Evolutionary conservation across 768 basidiomycete species (phyloP), one percentile per base, ranked within the genome.

Genomic region (Lactarius hengduanensis): DNA sequence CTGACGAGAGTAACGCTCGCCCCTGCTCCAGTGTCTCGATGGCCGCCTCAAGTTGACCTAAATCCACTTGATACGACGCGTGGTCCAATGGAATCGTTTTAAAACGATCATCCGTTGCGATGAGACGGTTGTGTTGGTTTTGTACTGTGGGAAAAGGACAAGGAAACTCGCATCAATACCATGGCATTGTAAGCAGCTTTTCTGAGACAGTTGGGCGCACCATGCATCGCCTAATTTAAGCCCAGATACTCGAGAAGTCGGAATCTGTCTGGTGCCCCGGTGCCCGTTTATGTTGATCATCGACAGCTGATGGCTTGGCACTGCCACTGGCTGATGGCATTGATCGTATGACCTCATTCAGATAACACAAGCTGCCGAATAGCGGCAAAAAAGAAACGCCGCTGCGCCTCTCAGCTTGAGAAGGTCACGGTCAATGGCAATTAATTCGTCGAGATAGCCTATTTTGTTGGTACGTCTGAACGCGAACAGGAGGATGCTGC

Each of bases 361-460:
- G 26, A 2, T 4, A 16, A 16, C 4, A 15, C 30, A 18, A 30
- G 22, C 5, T 0, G 13, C 13, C 4, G 2, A 45, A 20, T 45
- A 8, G 1, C 8, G 2, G 7, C 4, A n/a, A 45, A 18, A 45
- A 20, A 2, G 38, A 10, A 40, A 18, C 22, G 11, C 2, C 20
- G n/a, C 38, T 22, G 38, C 18, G 16, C 57, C 16, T 9, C 28
- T 13, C 15, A 40, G 1, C 26, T 18, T 10, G 15, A 58, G 38
- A 38, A 58, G 13, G 4, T 28, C 38, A 8, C 8, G 13, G 22
- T 15, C 45, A n/a, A 40, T 0, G 22, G 57, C 1, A 26, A 58
- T 58, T 38, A n/a, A 58, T n/a, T 41, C 38, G 22, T 41, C 57
- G 15, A 58, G 57, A n/a, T 58, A 58, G 36, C n/a, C 10, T 3